Evolutionary conservation across 2,329 filamentous ascomycete genomes (phyloP), one percentile per base, ranked within the genome.

Genomic region (Neonectria sp.): DNA sequence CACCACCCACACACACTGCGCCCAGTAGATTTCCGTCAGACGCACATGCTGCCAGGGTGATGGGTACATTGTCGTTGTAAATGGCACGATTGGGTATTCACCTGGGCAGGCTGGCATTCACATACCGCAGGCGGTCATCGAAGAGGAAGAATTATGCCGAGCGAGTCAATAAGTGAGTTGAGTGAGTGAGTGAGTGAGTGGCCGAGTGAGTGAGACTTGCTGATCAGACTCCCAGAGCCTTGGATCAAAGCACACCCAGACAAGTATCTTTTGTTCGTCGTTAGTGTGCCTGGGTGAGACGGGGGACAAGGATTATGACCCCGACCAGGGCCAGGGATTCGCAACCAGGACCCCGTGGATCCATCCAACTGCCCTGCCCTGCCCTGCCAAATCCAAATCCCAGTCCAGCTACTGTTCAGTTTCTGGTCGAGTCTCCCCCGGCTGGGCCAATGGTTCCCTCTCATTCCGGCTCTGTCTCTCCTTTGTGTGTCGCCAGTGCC

Each of bases 341-440:
- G 49, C 65, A 29, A 60, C 65, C 37, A 60, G 65, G 65, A 68
- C 65, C 60, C 60, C 65, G 65, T 68, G 65, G 60, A 68, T 64
- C 65, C 65, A 68, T 64, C 56, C 65, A 56, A 56, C 51, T 53
- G 45, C 59, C 55, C 21, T 21, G 21, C 21, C 27, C 60, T 61
- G 45, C 45, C 63, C 52, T 53, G 63, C 56, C 59, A 52, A 56
- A 52, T 33, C 48, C 61, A 56, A 64, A 40, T 65, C 56, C 27
- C 49, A 46, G 55, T 53, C 55, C 49, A 59, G 37, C 48, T 55
- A 15, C 51, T 40, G 51, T 55, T 43, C 52, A 45, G 25, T 45
- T 57, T 33, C 37, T 57, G 40, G 37, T 53, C 57, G 57, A 55
- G 56, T 60, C 40, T 55, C 35, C 35, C 35, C 11, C 4, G 53